Conservation (phyloP, 306 rosid species). For the Mimosa pudica region DNA sequence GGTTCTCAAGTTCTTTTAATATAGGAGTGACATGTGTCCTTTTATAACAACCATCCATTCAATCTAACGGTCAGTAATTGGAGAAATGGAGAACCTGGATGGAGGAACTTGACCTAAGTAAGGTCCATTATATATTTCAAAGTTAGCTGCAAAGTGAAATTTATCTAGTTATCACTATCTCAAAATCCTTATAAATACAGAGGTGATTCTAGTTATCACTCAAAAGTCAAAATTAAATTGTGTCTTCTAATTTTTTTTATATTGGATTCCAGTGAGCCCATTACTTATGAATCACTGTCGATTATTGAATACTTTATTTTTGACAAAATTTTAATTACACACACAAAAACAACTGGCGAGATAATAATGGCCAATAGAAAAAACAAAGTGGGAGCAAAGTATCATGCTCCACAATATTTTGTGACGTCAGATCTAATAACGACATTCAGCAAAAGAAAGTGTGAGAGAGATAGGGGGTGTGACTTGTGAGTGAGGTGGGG, state of each 20-base stretch:
- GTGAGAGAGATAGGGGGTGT: not conserved
- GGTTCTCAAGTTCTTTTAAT: no score
- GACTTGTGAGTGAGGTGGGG: not conserved
- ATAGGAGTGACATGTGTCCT: no score
- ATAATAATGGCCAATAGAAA: not conserved
- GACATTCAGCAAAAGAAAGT: not conserved
- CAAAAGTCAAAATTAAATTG: not conserved
- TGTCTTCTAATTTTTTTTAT: not conserved
- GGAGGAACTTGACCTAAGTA: no score
- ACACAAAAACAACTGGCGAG: not conserved
- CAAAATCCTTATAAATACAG: not conserved
- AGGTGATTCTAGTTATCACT: not conserved
- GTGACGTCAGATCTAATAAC: not conserved
- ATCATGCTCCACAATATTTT: conserved; percentile 1
- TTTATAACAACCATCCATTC: no score
- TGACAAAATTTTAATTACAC: not conserved
- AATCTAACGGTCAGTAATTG: no score
- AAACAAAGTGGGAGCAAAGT: not conserved
- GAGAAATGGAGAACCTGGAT: no score
- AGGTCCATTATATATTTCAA: no score
- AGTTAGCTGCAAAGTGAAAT: not conserved
- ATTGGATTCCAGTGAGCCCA: not conserved
- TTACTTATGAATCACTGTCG: not conserved
- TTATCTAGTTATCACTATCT: not conserved
- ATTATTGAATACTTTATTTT: not conserved